phyloP scores from a whole-genome alignment of 2,329 filamentous ascomycete genomes.

The Xylaria sp. region DNA sequence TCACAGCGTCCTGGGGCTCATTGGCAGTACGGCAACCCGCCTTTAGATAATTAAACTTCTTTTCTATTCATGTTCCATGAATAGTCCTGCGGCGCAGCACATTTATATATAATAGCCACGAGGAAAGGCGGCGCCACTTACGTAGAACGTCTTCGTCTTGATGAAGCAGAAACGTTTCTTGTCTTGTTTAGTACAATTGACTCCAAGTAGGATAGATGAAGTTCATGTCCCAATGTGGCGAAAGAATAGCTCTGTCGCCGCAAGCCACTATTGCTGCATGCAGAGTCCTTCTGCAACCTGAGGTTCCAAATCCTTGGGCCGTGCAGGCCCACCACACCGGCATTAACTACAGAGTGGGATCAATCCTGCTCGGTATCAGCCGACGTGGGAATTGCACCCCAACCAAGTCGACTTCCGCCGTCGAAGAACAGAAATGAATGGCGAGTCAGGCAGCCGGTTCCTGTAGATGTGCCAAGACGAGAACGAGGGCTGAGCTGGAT shows the following conservation, averaged over 20 bases:
- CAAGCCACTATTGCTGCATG: not conserved
- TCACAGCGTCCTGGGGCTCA: not conserved
- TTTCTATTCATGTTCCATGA: not conserved
- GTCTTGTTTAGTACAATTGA: not conserved
- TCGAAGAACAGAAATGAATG: not conserved
- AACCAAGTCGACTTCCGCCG: not conserved
- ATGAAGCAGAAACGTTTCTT: not conserved
- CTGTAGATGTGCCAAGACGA: not conserved
- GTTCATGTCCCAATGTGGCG: not conserved
- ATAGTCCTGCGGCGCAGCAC: not conserved
- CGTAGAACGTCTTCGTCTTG: not conserved
- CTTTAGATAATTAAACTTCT: constrained; percentile 2
- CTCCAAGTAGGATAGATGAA: not conserved
- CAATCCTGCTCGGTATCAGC: constrained; percentile 28
- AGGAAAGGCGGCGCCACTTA: not conserved
- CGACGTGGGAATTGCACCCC: constrained; percentile 1
- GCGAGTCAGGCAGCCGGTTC: not conserved
- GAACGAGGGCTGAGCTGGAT: not conserved
- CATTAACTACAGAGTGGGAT: not conserved
- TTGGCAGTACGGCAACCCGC: not conserved
- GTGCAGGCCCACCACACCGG: constrained; percentile 6
- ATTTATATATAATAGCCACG: constrained; percentile 19
- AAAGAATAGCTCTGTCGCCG: not conserved
- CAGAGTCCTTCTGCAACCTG: constrained; percentile 16
- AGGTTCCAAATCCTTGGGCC: constrained; percentile 3